These are phyloP conservation scores for Phytophthora tentaculata DNA, from an alignment of 352 stramenopile species.

Conservation along the genomic window DNA sequence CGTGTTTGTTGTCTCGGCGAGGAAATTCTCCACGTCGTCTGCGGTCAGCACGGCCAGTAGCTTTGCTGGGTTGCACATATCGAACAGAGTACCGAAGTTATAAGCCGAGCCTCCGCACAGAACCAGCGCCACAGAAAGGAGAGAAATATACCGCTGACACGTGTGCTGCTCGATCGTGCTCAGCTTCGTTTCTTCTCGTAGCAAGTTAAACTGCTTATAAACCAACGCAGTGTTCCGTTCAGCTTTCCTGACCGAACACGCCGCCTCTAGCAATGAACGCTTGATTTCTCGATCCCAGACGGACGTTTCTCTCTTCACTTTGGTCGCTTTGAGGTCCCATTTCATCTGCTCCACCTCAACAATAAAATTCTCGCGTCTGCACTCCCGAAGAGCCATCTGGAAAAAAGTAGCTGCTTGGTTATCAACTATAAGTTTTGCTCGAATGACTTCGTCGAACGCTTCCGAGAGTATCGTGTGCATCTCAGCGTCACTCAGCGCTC, in stretches of 20 bases:
- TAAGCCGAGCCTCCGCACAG: slow-evolving; percentile 17
- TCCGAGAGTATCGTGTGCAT: slow-evolving; percentile 25
- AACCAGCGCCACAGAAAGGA: slow-evolving; percentile 10
- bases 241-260: neutral
- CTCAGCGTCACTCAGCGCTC: neutral
- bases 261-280: slow-evolving; percentile 21
- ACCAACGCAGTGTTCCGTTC: neutral
- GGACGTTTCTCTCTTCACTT: slow-evolving; percentile 42
- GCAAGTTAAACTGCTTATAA: slow-evolving; percentile 9
- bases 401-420: slow-evolving; percentile 41
- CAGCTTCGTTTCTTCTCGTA: slow-evolving; percentile 6
- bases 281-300: slow-evolving; percentile 49
- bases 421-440: slow-evolving; percentile 41
- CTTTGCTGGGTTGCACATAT: slow-evolving; percentile 12
- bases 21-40: slow-evolving; percentile 10
- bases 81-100: slow-evolving; percentile 8
- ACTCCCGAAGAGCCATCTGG: slow-evolving; percentile 38
- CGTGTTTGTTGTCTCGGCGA: slow-evolving; percentile 14
- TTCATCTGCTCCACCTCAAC: slow-evolving; percentile 26
- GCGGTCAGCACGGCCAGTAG: slow-evolving; percentile 2
- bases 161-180: neutral
- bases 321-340: slow-evolving; percentile 39
- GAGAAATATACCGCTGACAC: slow-evolving; percentile 11
- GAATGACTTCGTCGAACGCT: slow-evolving; percentile 38
- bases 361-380: slow-evolving; percentile 14